Evolutionary conservation across 1,284 basidiomycete genomes (phyloP), one percentile per base, ranked within the genome.

Genomic region (Peniophora sp.): DNA sequence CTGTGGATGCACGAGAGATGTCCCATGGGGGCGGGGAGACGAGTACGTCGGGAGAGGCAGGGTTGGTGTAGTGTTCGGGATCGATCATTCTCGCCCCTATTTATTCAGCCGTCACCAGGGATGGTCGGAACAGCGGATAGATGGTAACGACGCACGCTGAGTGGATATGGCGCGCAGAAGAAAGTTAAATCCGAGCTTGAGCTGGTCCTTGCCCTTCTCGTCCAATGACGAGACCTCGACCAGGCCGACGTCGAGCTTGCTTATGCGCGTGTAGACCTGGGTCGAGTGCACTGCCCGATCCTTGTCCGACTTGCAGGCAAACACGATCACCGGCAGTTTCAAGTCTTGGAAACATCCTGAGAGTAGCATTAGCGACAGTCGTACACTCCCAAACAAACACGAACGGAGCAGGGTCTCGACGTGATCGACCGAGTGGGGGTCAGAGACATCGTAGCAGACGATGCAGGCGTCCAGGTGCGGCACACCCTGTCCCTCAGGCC

Each of bases 291-390:
- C 70, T 43, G 69, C 69, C 36, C 69, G 70, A 17, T 72, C 69
- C 25, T 83, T 65, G 61, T 91, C 88, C 10, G 79, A 79, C 64
- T 90, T 91, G 67, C 89, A 87, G 22, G 85, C 85, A 16, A 91
- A 69, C 19, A 84, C 83, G 24, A 89, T 69, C n/a, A 75, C 68
- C 5, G 86, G 77, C 35, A 81, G 67, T 55, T 74, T 75, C 58
- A 81, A 67, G 35, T 72, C 68, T 53, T 69, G 69, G 62, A 81
- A 84, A 24, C 73, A 66, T 48, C 72, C 87, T 61, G 45, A 49
- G 38, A 11, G 38, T 50, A 27, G 38, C 24, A 45, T 63, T 19
- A 59, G 47, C 48, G 52, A 39, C 36, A 43, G 19, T 44, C 2
- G n/a, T 24, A 27, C n/a, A n/a, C n/a, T 22, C 41, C 32, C 35